Conservation (phyloP, 176 grass and related monocot genomes). For the Musa itinerans region DNA sequence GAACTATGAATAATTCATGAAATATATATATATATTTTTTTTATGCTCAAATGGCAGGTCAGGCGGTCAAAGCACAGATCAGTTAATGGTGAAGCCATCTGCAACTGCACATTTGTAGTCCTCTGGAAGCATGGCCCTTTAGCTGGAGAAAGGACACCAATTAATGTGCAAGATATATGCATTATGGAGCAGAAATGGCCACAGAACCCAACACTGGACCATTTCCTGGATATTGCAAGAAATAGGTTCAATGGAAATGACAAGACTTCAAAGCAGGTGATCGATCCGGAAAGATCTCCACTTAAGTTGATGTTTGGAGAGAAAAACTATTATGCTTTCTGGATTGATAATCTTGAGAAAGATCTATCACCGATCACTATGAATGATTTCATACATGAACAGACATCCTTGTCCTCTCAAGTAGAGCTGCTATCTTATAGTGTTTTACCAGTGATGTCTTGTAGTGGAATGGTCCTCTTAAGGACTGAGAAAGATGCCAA, state of each 20-base stretch:
- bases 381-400: background rate
- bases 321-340: background rate
- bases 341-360: slow-evolving; percentile 1
- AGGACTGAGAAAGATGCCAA: background rate
- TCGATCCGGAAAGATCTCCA: background rate
- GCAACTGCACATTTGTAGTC: background rate
- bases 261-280: too few species aligned
- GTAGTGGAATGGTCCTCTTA: background rate
- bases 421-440: background rate
- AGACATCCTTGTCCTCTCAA: background rate
- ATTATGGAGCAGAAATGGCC: background rate
- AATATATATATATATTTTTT: too few species aligned
- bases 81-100: background rate
- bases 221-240: background rate
- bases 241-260: background rate
- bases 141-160: background rate
- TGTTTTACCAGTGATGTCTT: background rate
- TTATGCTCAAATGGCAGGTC: background rate
- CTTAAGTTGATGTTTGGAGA: background rate
- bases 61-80: background rate
- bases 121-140: slow-evolving; percentile 5
- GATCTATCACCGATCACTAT: background rate
- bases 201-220: background rate
- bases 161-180: background rate
- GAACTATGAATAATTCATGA: too few species aligned